Conservation (phyloP, 176 grass and related monocot species). For the Thalia dealbata region DNA sequence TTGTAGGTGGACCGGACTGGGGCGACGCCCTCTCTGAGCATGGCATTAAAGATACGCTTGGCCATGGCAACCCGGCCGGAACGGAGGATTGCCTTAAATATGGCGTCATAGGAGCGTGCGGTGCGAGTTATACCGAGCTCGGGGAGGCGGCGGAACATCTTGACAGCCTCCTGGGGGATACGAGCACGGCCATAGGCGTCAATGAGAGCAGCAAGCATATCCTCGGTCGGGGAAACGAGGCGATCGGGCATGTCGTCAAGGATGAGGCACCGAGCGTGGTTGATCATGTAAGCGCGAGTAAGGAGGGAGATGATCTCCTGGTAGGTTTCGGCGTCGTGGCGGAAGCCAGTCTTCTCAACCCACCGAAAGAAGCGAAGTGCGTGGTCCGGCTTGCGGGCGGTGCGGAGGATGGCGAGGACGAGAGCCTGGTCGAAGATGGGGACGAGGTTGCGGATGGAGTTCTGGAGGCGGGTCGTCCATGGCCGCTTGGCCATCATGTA, state of each 20-base stretch:
- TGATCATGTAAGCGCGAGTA: slow-evolving; percentile 59
- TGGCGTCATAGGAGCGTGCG: slow-evolving; percentile 55
- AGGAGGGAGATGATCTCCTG: slow-evolving; percentile 48
- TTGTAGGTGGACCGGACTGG: slow-evolving; percentile 69
- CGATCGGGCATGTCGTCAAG: slow-evolving; percentile 81
- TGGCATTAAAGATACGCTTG: slow-evolving; percentile 68
- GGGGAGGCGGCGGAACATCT: slow-evolving; percentile 83
- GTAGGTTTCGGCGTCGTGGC: slow-evolving; percentile 46
- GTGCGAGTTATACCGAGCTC: slow-evolving; percentile 70
- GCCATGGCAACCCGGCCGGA: slow-evolving; percentile 65
- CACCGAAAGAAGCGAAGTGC: slow-evolving; percentile 91
- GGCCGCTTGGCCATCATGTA: slow-evolving; percentile 68
- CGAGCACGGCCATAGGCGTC: slow-evolving; percentile 47
- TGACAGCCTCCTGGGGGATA: slow-evolving; percentile 88
- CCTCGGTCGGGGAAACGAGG: slow-evolving; percentile 43
- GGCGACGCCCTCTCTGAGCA: slow-evolving; percentile 39
- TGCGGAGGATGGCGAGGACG: slow-evolving; percentile 54
- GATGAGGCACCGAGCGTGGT: slow-evolving; percentile 89
- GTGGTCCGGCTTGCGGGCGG: slow-evolving; percentile 33
- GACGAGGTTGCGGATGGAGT: slow-evolving; percentile 64
- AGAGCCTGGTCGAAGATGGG: slow-evolving; percentile 36
- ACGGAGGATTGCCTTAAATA: slow-evolving; percentile 84
- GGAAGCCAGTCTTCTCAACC: slow-evolving; percentile 71
- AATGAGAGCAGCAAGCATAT: slow-evolving; percentile 54
- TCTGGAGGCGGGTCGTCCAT: slow-evolving; percentile 93